Conservation (phyloP, 192 early-diverging fungal genomes). For the Chytriomyces hyalinus region DNA sequence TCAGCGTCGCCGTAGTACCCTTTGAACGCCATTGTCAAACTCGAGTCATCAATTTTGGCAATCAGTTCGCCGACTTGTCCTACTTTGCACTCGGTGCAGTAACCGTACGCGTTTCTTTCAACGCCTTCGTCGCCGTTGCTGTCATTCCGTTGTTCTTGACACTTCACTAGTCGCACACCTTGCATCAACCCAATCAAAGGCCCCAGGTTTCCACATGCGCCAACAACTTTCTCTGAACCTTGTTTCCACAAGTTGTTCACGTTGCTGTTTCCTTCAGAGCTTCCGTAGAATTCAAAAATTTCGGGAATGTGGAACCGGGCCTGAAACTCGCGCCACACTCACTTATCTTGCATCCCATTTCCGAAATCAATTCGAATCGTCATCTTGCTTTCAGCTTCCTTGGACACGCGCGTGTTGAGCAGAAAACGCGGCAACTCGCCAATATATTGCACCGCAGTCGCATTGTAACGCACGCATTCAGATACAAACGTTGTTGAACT, state of each 20-base stretch:
- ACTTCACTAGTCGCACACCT: not conserved
- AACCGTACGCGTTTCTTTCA: slow-evolving; percentile 57
- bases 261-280: slow-evolving; percentile 62
- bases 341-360: slow-evolving; percentile 70
- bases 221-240: not conserved
- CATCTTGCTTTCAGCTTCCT: slow-evolving; percentile 62
- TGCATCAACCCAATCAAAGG: not conserved
- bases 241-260: slow-evolving; percentile 13
- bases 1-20: slow-evolving; percentile 45
- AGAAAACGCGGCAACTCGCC: slow-evolving; percentile 75
- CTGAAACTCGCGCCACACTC: slow-evolving; percentile 65
- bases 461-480: slow-evolving; percentile 30
- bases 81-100: slow-evolving; percentile 49
- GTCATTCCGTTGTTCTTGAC: slow-evolving; percentile 24
- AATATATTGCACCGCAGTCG: slow-evolving; percentile 59
- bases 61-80: slow-evolving; percentile 67
- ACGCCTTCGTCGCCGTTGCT: slow-evolving; percentile 62
- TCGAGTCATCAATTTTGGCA: slow-evolving; percentile 42
- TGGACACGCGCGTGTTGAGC: slow-evolving; percentile 51
- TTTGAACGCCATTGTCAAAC: slow-evolving; percentile 40
- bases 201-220: not conserved
- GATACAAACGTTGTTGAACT: slow-evolving; percentile 33
- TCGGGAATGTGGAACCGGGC: slow-evolving; percentile 62
- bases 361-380: slow-evolving; percentile 61
- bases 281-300: slow-evolving; percentile 70